phyloP scores from a whole-genome alignment of 23 red algal genomes.

The Chondrus crispus region DNA sequence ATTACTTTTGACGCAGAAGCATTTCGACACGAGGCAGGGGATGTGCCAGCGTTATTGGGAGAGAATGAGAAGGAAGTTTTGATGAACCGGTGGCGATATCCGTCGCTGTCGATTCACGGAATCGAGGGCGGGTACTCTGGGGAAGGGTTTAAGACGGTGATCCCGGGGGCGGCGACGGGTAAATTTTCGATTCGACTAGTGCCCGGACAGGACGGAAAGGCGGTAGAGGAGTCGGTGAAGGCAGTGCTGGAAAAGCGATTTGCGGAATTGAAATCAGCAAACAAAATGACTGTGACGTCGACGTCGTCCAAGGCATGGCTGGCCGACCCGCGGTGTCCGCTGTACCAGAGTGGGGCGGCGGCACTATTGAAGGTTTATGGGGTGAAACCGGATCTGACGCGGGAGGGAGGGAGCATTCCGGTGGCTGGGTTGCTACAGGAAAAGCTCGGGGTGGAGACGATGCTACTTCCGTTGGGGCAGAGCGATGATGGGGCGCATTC shows the following conservation, averaged over 20 bases:
- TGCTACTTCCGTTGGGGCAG: conserved; percentile 66
- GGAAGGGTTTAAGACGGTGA: conserved; percentile 64
- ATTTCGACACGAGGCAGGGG: conserved; percentile 51
- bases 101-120: conserved; percentile 76
- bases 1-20: conserved; percentile 70
- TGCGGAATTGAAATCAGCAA: conserved; percentile 7
- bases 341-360: conserved; percentile 43
- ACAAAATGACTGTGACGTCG: conserved; percentile 41
- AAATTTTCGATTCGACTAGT: conserved; percentile 77
- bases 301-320: conserved; percentile 31
- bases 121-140: conserved; percentile 79
- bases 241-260: conserved; percentile 38
- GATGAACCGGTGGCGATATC: conserved; percentile 78
- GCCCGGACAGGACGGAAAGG: conserved; percentile 58
- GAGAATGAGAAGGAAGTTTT: conserved; percentile 53
- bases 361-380: conserved; percentile 61
- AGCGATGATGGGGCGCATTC: conserved; percentile 72
- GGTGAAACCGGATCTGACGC: conserved; percentile 70
- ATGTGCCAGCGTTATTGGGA: conserved; percentile 18
- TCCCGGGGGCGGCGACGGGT: conserved; percentile 59
- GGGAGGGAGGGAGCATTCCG: conserved; percentile 80
- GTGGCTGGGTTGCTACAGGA: conserved; percentile 62
- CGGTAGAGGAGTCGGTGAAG: conserved; percentile 33
- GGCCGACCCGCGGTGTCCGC: conserved; percentile 20
- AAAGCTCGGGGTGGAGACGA: conserved; percentile 44